phyloP scores from a whole-genome alignment of 176 grass and related monocot genomes.

The Lolium rigidum region DNA sequence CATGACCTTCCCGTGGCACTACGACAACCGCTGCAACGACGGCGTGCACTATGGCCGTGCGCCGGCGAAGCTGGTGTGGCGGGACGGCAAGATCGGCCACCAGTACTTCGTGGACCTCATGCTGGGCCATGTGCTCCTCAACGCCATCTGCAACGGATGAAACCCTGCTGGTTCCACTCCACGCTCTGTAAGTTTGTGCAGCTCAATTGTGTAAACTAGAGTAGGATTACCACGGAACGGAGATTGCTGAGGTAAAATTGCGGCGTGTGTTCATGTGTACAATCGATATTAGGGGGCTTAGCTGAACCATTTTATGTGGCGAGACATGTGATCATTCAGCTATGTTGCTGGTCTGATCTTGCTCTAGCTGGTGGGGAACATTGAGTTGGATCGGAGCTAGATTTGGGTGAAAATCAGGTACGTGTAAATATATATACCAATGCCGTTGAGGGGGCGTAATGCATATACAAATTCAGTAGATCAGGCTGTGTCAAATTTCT shows the following conservation, averaged over 20 bases:
- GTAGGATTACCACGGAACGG: constrained; percentile 37
- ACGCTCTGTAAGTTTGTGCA: constrained; percentile 42
- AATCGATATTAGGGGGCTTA: constrained; percentile 9
- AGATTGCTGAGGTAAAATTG: constrained; percentile 25
- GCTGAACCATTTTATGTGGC: constrained; percentile 44
- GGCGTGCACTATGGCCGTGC: constrained; percentile 93
- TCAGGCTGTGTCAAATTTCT: constrained; percentile 1
- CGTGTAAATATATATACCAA: constrained; percentile 60
- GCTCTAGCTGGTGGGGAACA: constrained; percentile 41
- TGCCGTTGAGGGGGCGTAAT: constrained; percentile 23
- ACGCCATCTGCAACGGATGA: constrained; percentile 87
- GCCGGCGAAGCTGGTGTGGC: constrained; percentile 70
- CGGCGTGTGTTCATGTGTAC: not conserved
- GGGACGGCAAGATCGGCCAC: constrained; percentile 86
- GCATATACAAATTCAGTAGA: constrained; percentile 26
- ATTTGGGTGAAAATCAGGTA: constrained; percentile 24
- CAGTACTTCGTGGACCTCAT: constrained; percentile 98
- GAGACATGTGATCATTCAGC: constrained; percentile 34
- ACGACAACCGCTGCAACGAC: constrained; percentile 91
- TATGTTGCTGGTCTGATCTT: constrained; percentile 35
- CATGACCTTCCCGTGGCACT: constrained; percentile 99
- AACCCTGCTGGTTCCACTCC: not conserved
- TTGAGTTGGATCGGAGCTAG: constrained; percentile 41
- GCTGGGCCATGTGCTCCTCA: constrained; percentile 94
- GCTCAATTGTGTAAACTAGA: constrained; percentile 41